Evolutionary conservation across 2,329 filamentous ascomycete species (phyloP).

Genomic region (Ampelomyces quisqualis): DNA sequence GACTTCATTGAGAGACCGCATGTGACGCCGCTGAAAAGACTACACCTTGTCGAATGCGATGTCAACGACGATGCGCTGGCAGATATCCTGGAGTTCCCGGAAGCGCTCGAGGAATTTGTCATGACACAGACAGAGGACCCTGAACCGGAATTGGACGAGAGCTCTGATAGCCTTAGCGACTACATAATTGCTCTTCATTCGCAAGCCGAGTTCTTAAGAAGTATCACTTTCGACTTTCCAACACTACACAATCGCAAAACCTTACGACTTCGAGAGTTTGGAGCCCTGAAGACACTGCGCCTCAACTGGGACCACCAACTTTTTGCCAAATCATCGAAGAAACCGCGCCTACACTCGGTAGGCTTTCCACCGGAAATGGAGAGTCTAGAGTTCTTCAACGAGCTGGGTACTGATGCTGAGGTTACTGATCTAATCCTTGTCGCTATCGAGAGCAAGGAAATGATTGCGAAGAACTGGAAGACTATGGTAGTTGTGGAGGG

Average conservation of each 20-base stretch:
- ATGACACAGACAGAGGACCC: constrained; percentile 37
- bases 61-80: constrained; percentile 36
- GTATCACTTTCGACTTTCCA: constrained; percentile 34
- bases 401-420: constrained; percentile 34
- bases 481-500: constrained; percentile 30
- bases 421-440: constrained; percentile 31
- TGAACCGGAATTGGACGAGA: constrained; percentile 34
- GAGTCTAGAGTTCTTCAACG: constrained; percentile 35
- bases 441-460: constrained; percentile 28
- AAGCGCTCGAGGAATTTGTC: constrained; percentile 35
- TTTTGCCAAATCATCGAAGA: constrained; percentile 36
- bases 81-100: constrained; percentile 34
- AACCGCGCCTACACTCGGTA: constrained; percentile 34
- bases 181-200: constrained; percentile 34
- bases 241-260: constrained; percentile 31
- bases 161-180: constrained; percentile 35
- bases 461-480: constrained; percentile 28
- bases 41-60: constrained; percentile 36
- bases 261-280: constrained; percentile 33
- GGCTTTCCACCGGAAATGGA: constrained; percentile 33
- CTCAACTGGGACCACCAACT: constrained; percentile 38
- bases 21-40: constrained; percentile 28
- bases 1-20: constrained; percentile 35
- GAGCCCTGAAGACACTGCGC: constrained; percentile 25
- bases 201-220: constrained; percentile 30